Evolutionary conservation across 441 rosid genomes (phyloP).

Genomic region (Iberis amara): DNA sequence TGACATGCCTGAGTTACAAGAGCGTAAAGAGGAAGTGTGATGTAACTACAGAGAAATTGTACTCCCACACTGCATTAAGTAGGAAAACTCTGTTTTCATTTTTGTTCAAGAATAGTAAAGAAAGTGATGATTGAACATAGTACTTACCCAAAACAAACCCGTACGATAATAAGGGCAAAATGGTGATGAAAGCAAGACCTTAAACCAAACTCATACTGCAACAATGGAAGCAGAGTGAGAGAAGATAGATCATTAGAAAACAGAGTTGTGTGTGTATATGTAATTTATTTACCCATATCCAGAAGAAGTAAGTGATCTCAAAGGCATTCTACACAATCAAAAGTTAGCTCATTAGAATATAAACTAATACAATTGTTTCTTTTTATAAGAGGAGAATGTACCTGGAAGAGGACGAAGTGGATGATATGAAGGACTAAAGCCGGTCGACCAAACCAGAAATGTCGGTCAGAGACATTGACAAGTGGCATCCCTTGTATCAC

Average conservation of each 20-base stretch:
- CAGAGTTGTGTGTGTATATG: constrained; percentile 4
- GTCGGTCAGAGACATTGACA: constrained; percentile 74
- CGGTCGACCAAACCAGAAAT: constrained; percentile 83
- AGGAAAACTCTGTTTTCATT: constrained; percentile 1
- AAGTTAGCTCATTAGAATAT: constrained; percentile 17
- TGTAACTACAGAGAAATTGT: constrained; percentile 82
- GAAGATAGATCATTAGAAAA: neutral
- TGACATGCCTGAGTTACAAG: constrained; percentile 86
- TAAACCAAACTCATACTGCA: constrained; percentile 91
- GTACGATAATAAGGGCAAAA: constrained; percentile 35
- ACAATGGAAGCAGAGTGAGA: constrained; percentile 10
- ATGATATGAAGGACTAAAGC: constrained; percentile 65
- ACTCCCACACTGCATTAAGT: constrained; percentile 52
- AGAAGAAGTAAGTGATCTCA: constrained; percentile 89
- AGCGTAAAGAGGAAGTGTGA: constrained; percentile 93
- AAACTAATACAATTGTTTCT: neutral
- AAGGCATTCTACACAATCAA: constrained; percentile 74
- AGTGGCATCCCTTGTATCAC: constrained; percentile 98
- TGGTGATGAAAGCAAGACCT: constrained; percentile 69
- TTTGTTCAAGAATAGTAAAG: constrained; percentile 8
- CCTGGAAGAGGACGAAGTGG: constrained; percentile 91
- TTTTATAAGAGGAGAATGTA: constrained; percentile 18
- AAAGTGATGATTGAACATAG: neutral
- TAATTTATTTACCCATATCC: constrained; percentile 70
- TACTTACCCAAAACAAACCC: constrained; percentile 70